Conservation (phyloP, 192 early-diverging fungal species). For the Fimicolochytrium jonesii region DNA sequence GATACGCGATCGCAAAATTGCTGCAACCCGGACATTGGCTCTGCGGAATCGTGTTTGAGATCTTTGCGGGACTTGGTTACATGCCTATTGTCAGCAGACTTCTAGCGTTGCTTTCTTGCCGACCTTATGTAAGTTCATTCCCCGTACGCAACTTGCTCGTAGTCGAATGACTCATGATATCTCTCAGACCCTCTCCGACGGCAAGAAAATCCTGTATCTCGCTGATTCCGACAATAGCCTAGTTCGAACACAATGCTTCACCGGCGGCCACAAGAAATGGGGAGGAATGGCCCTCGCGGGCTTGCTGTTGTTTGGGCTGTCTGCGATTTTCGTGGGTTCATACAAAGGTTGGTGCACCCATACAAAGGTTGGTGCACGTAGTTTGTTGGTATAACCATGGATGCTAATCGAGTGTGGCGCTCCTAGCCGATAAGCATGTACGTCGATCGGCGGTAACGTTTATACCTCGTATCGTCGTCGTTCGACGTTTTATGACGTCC, state of each 20-base stretch:
- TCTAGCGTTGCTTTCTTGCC: constrained; percentile 8
- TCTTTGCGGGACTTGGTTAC: constrained; percentile 18
- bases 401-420: neutral
- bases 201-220: constrained; percentile 7
- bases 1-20: constrained; percentile 20
- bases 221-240: too few species aligned
- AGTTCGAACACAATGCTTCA: constrained; percentile 1
- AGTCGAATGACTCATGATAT: too few species aligned
- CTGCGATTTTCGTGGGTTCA: constrained; percentile 21
- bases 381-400: neutral
- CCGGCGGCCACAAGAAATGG: constrained; percentile 7
- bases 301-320: constrained; percentile 10
- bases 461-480: constrained; percentile 15
- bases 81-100: constrained; percentile 10
- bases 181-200: neutral
- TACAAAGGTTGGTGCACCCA: constrained; percentile 18
- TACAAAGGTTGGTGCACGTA: too few species aligned
- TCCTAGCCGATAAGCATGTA: constrained; percentile 15
- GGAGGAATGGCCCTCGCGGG: constrained; percentile 18
- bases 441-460: constrained; percentile 18
- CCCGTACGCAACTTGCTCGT: too few species aligned
- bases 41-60: constrained; percentile 10
- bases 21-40: constrained; percentile 23
- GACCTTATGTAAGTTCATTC: neutral
- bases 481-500: constrained; percentile 11